Base-by-base conservation (phyloP, 371 early-diverging fungal genomes). In the Syncephalastrum racemosum region DNA sequence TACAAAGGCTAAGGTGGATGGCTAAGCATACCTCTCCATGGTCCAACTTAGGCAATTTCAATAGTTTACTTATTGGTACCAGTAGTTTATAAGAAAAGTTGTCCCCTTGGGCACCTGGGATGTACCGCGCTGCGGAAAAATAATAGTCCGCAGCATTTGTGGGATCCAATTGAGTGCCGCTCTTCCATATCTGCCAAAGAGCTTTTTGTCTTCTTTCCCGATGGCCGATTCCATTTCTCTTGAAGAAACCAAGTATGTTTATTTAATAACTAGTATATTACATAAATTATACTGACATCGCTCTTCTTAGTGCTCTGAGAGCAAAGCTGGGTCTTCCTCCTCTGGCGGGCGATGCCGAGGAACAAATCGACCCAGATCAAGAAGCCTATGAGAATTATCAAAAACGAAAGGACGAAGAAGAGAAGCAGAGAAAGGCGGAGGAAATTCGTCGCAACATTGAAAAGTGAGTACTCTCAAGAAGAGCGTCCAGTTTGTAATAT, bases 251-350 rank as follows among this genome's bases (percentile, higher is more conserved):
- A 85, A 87, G 84, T 83, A 79, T 49, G 72, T 49, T 18, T 18
- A 16, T 0, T n/a, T 31, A 16, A 16, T 1, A n/a, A 43, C n/a
- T 22, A 22, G 3, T 43, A 24, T 15, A 42, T 31, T 24, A 19
- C n/a, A n/a, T 27, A 52, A 10, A 51, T 6, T n/a, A 12, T 14
- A 50, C 45, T 55, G 24, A 36, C 18, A 10, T n/a, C 46, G 53
- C 23, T 10, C 40, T n/a, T 41, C 42, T 20, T 63, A 83, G 83
- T 66, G 80, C 77, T 58, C 72, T 90, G 48, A 82, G 94, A 68
- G 75, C 73, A 42, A 80, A 80, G 47, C 70, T 90, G 2, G 93
- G 93, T 31, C 79, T 93, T 25, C 82, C 83, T 54, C 88, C 88
- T 18, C 63, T 90, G 42, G 75, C 79, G 19, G 68, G 58, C 1